These are phyloP conservation scores for Ilyonectria destructans DNA, from an alignment of 2,329 filamentous ascomycete genomes.

Conservation along the genomic window DNA sequence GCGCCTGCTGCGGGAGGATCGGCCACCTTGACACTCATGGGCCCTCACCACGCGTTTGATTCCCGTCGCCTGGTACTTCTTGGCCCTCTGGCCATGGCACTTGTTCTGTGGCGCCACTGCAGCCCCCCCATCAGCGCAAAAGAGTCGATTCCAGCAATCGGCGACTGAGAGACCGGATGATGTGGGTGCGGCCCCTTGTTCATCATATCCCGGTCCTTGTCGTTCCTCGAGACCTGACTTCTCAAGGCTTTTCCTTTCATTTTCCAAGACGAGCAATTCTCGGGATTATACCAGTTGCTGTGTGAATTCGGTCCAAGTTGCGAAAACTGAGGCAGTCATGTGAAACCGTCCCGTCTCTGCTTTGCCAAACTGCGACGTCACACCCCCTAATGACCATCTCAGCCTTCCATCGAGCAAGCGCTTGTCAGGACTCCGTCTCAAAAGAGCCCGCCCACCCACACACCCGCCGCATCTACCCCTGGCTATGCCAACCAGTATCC, in stretches of 20 bases:
- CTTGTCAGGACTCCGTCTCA: constrained; percentile 36
- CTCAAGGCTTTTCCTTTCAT: background rate
- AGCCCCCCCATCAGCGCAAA: background rate
- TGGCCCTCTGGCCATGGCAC: constrained; percentile 30
- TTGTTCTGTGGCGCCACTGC: constrained; percentile 29
- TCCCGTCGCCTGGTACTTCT: background rate
- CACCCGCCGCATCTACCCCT: constrained; percentile 35
- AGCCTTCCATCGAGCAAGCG: constrained; percentile 10
- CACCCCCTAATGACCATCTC: constrained; percentile 6
- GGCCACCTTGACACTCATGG: background rate
- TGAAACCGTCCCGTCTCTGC: constrained; percentile 14
- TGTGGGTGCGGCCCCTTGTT: constrained; percentile 3
- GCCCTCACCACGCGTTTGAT: constrained; percentile 30
- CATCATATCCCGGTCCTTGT: constrained; percentile 5
- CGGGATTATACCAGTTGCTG: background rate
- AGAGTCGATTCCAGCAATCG: constrained; percentile 21
- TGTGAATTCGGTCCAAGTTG: background rate
- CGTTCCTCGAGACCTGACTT: background rate
- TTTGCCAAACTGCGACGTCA: constrained; percentile 3
- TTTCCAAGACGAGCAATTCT: background rate
- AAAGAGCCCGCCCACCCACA: constrained; percentile 20
- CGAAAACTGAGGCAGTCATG: constrained; percentile 6
- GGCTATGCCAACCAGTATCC: constrained; percentile 34
- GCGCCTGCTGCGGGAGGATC: constrained; percentile 35
- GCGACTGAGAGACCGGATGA: constrained; percentile 11